phyloP scores from a whole-genome alignment of 345 rosid species.

The Citrus mangshanensis region DNA sequence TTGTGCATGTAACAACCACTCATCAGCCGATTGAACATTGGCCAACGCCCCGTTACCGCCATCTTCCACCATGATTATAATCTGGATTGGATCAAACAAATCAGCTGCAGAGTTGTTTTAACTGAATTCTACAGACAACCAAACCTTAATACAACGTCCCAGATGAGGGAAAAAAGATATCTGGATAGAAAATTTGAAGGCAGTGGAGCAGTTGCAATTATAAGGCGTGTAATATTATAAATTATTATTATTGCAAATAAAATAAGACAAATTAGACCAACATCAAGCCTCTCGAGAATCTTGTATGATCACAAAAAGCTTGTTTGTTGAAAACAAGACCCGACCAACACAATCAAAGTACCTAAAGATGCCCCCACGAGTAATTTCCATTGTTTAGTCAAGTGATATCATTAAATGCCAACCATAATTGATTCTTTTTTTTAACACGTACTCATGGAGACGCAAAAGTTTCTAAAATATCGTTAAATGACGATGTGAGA shows the following conservation, averaged over 20 bases:
- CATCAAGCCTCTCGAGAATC: conserved; percentile 57
- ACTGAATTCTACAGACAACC: conserved; percentile 23
- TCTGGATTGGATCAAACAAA: conserved; percentile 28
- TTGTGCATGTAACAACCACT: conserved; percentile 64
- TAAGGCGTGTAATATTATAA: conserved; percentile 29
- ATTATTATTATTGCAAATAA: conserved; percentile 21
- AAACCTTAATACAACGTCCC: conserved; percentile 27
- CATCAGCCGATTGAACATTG: conserved; percentile 53
- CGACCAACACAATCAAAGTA: conserved; percentile 41
- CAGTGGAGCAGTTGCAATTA: conserved; percentile 75
- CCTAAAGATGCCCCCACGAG: conserved; percentile 44
- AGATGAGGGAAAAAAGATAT: conserved; percentile 23
- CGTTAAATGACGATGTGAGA: conserved; percentile 25
- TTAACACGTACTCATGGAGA: conserved; percentile 5
- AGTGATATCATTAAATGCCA: conserved; percentile 59
- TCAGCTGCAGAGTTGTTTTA: conserved; percentile 22
- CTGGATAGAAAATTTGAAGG: conserved; percentile 33
- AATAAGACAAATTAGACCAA: conserved; percentile 26
- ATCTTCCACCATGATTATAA: conserved; percentile 53
- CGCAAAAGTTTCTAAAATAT: background rate
- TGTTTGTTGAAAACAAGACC: conserved; percentile 43
- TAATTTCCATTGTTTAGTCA: conserved; percentile 40
- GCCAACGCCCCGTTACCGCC: conserved; percentile 20
- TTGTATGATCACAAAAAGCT: conserved; percentile 46
- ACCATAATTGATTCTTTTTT: conserved; percentile 16